Evolutionary conservation across 108 stramenopile genomes (phyloP), one percentile per base, ranked within the genome.

Genomic region (Cyclotella baltica): DNA sequence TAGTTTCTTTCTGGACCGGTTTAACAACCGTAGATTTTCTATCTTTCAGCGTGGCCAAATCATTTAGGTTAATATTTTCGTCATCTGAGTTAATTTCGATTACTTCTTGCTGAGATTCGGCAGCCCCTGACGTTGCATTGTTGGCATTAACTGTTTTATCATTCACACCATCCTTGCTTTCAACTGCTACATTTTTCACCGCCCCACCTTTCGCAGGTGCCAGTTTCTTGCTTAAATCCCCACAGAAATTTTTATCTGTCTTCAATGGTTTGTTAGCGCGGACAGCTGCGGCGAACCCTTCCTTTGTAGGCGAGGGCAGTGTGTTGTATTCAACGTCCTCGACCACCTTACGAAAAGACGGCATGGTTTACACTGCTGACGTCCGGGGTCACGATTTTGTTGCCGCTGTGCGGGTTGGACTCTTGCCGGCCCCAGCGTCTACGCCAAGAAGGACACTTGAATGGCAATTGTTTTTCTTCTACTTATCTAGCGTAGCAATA

Each of bases 21-120:
- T 31, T 34, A n/a, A 16, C 59, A 15, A 18, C 15, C 11, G 30
- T 61, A 16, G 1, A 30, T 1, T 0, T 31, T 11, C 59, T n/a
- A n/a, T 61, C 31, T 61, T 33, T 61, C 31, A 61, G 1, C 11
- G 31, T 61, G 4, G 59, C 59, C 59, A 61, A 61, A 34, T 61
- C 31, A 9, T 34, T 11, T 31, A 61, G 59, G n/a, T 16, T 61
- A 13, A 61, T 34, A 16, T 61, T 31, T 61, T 61, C 59, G 1
- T 61, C 59, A n/a, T 61, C 59, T 4, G 59, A 61, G 1, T n/a
- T 3, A 15, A 61, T 30, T 19, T 58, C 59, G 20, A 61, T 33
- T 11, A 61, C 31, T 4, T 61, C 59, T n/a, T 61, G 13, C 33
- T 61, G 47, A 4, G 4, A 48, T 48, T 2, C n/a, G 10, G 18